Evolutionary conservation across 2,329 filamentous ascomycete species (phyloP), one percentile per base, ranked within the genome.

Genomic region (Teratosphaeria destructans): DNA sequence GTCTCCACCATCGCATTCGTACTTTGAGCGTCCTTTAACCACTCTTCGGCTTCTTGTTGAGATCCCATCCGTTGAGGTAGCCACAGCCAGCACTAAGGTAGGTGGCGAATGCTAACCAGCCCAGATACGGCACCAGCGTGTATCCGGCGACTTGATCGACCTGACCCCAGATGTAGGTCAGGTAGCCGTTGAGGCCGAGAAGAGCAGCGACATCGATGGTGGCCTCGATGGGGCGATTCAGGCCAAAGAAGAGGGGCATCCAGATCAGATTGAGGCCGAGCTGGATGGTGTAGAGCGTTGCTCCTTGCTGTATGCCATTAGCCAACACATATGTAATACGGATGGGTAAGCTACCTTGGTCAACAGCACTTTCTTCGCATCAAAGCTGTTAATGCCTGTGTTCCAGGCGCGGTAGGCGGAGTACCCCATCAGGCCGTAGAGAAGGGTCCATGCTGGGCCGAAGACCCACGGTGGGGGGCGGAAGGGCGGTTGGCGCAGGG

Each of bases 211-310:
- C 86, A 71, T 96, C 89, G 32, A 81, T 81, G 6, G 89, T 84
- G 3, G 92, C 91, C 69, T 85, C 83, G 57, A 87, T 79, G 1
- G 91, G 90, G 16, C 84, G 83, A 64, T 86, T 85, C 56, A 87
- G 71, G n/a, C 83, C 81, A 71, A 96, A 96, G 81, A 96, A 96
- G 11, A 96, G 81, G 12, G 93, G 93, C 83, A 91, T 96, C 90
- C 90, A 97, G 58, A 87, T 74, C 34, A 95, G 78, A 73, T 96
- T 96, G 57, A 96, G 79, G 11, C 82, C 88, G 6, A 96, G 85
- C 75, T 96, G 92, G 61, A 91, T 79, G 2, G 88, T 89, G 78
- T 96, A 96, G 34, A 96, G 81, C 0, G 87, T 89, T 60, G 89
- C 86, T 65, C 86, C 87, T 65, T 85, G 76, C 74, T 75, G 59